phyloP scores from a whole-genome alignment of 208 protist species.

The Trypanosoma rangeli region DNA sequence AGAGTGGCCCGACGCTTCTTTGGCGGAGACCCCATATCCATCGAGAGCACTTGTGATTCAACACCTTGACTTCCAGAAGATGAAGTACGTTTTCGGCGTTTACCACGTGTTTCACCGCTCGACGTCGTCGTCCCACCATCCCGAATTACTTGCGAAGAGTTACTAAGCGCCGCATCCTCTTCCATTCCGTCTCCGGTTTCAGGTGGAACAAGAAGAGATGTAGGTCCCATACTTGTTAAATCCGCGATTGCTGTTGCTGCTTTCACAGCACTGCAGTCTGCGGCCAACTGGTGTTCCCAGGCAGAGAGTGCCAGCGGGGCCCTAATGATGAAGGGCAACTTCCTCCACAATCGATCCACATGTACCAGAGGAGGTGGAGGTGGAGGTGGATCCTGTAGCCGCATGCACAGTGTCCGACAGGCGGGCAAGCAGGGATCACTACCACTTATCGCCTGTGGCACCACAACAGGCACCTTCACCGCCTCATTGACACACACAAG shows the following conservation, averaged over 20 bases:
- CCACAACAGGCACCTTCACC: constrained; percentile 3
- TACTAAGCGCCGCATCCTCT: constrained; percentile 2
- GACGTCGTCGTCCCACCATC: background rate
- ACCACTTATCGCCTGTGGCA: background rate
- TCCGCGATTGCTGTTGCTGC: background rate
- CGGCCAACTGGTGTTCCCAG: constrained; percentile 2
- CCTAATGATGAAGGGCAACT: constrained; percentile 8
- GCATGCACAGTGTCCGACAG: background rate
- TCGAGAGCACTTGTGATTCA: constrained; percentile 7
- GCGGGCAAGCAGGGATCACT: background rate
- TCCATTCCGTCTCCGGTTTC: background rate
- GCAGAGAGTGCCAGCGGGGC: background rate
- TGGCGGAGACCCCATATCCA: constrained; percentile 8
- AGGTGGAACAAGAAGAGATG: background rate
- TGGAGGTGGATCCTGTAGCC: background rate
- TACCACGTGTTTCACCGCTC: constrained; percentile 8
- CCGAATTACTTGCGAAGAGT: background rate
- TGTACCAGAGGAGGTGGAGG: constrained; percentile 15
- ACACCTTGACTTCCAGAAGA: constrained; percentile 1
- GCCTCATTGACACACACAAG: constrained; percentile 7
- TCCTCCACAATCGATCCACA: constrained; percentile 1
- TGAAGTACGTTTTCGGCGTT: background rate
- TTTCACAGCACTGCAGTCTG: background rate
- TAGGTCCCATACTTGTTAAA: background rate
- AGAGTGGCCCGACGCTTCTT: constrained; percentile 12